Base-by-base conservation (phyloP, 2,329 filamentous ascomycete species). In the Epichloe uncinata region DNA sequence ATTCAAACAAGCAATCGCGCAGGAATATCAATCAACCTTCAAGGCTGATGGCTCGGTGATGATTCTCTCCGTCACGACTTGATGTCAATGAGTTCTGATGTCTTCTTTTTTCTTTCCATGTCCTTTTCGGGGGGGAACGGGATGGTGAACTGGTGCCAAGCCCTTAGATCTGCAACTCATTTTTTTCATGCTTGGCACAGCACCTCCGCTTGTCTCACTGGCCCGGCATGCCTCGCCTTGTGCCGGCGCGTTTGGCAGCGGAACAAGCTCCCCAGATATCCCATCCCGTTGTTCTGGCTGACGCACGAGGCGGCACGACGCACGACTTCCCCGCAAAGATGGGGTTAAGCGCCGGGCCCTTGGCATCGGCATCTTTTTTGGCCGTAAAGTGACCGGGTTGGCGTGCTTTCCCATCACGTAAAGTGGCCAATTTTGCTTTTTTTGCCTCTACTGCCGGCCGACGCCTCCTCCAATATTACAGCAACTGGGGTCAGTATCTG, bases 211-310 rank as follows among this genome's bases (percentile, higher is more conserved):
- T 30, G 26, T 30, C 26, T 9, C 3, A 30, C 26, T 30, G 26
- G 38, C 30, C 34, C 45, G 42, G 50, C 40, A 50, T 52, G 16
- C 48, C 40, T 54, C 48, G 50, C 50, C 45, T 49, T 54, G 36
- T 50, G 45, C 52, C 45, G 48, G 50, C 50, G 46, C 20, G 26
- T 38, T 15, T 26, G 9, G 15, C 26, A 20, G 37, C 50, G 50
- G 47, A 52, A 50, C 9, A 34, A 5, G n/a, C 4, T 41, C 45
- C 41, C 50, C 26, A 30, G 26, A 30, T 9, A 9, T 30, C 7
- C 26, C 26, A 30, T 30, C 26, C 26, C 8, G 26, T 30, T 30
- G 26, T 30, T 30, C 26, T 18, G 37, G 33, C 46, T 26, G 22
- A 26, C 7, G 7, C 22, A 26, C 7, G 22, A 26, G 22, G 22